phyloP scores from a whole-genome alignment of 768 basidiomycete species.

The Trametes cinnabarina region DNA sequence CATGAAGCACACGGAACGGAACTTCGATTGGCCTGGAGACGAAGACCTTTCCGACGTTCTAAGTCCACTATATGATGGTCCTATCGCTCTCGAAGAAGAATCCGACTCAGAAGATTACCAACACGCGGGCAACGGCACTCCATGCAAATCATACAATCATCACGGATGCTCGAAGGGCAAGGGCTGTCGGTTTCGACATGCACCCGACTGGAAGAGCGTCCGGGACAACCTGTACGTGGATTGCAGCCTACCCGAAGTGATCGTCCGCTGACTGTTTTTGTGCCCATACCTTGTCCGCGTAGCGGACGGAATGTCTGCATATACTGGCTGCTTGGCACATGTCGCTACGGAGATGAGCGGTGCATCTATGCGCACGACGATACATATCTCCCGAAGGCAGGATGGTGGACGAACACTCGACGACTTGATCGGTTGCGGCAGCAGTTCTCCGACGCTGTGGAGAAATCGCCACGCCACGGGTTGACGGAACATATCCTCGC shows the following conservation, averaged over 20 bases:
- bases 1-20: no score
- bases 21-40: no score
- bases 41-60: no score
- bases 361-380: conserved; percentile 52
- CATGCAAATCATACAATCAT: conserved; percentile 59
- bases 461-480: no score
- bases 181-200: conserved; percentile 43
- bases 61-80: no score
- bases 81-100: no score
- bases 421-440: not conserved
- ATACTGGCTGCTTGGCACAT: conserved; percentile 38
- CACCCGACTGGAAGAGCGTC: no score
- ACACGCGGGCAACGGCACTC: conserved; percentile 49
- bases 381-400: conserved; percentile 39
- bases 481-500: no score
- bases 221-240: no score
- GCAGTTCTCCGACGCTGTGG: no score
- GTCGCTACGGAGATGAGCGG: conserved; percentile 36
- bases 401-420: conserved; percentile 43
- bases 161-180: conserved; percentile 44
- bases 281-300: conserved; percentile 48
- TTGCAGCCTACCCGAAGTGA: no score
- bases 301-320: conserved; percentile 55
- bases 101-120: conserved; percentile 12
- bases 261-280: no score